phyloP scores from a whole-genome alignment of 2,329 filamentous ascomycete genomes.

The Colletotrichum melonis region DNA sequence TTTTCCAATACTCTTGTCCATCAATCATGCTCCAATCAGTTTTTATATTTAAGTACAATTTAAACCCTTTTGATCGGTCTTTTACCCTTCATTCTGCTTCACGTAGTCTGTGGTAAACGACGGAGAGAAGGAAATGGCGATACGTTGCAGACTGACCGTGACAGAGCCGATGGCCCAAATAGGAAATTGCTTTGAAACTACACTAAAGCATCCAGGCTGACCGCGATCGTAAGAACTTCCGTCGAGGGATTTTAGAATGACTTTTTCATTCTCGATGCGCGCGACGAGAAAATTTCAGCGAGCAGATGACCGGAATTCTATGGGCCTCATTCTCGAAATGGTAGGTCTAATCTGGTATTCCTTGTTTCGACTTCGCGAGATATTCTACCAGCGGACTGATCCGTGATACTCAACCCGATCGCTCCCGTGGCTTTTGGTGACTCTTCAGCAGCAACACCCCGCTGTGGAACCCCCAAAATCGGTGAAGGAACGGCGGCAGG shows the following conservation, averaged over 20 bases:
- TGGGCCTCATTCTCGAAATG: not conserved
- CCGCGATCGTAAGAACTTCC: not conserved
- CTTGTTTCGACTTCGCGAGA: not conserved
- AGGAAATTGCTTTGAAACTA: not conserved
- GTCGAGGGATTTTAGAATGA: not conserved
- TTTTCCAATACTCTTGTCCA: not conserved
- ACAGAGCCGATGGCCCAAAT: not conserved
- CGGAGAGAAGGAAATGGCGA: not conserved
- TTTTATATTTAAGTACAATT: not conserved
- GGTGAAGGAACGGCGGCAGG: not conserved
- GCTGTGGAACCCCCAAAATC: conserved; percentile 11
- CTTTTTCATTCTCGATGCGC: too few species aligned
- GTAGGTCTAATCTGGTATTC: not conserved
- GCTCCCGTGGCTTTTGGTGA: not conserved
- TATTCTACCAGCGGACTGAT: not conserved
- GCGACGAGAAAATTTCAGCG: not conserved
- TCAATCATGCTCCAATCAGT: not conserved
- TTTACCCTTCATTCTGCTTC: not conserved
- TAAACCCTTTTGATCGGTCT: not conserved
- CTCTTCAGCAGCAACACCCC: not conserved
- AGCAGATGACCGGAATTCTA: not conserved
- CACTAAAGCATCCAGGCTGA: not conserved
- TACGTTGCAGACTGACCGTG: not conserved
- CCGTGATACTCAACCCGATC: not conserved
- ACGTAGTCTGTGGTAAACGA: not conserved